Base-by-base conservation (phyloP, 208 protist species). In the Histomonas meleagridis region DNA sequence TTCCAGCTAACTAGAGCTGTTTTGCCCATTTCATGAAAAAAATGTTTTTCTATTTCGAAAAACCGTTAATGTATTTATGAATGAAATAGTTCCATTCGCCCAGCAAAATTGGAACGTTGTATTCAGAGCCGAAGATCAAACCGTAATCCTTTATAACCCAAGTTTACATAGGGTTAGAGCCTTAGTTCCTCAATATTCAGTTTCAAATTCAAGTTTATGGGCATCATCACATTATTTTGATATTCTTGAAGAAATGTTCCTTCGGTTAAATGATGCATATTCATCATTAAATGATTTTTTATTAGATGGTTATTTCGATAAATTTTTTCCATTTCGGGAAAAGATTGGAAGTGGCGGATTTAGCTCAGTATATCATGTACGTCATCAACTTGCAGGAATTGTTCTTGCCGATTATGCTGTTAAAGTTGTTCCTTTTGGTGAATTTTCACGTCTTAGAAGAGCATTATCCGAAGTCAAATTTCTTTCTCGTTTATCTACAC, bases 341-440 rank as follows among this genome's bases (percentile, higher is more conserved):
- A 93, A 94, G 49, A 92, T 94, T 60, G 93, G 93, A 28, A 78
- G 53, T 16, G 93, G 93, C 23, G 76, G 93, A 16, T 93, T 92
- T 62, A 92, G 93, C 62, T 65, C 60, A n/a, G 93, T 94, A 14
- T 93, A 90, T 90, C 32, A 91, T 21, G 91, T 81, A 32, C n/a
- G 90, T 57, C 93, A 94, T 90, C 48, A 90, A 40, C 93, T 94
- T n/a, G 91, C 92, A 43, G 48, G 40, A n/a, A 76, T 94, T 26
- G 79, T 92, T 78, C 57, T 94, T 23, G 93, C 92, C 9, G 81
- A 92, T 46, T 94, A 91, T 90, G 93, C 93, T 2, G 69, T 94
- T 0, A 94, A 94, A 62, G 92, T 94, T n/a, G 91, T 94, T 57
- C 92, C 93, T 21, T 55, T 94, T 38, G 93, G 93, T 21, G 92